Evolutionary conservation across 2,329 filamentous ascomycete species (phyloP).

Genomic region (Ophiostoma tasmaniense): DNA sequence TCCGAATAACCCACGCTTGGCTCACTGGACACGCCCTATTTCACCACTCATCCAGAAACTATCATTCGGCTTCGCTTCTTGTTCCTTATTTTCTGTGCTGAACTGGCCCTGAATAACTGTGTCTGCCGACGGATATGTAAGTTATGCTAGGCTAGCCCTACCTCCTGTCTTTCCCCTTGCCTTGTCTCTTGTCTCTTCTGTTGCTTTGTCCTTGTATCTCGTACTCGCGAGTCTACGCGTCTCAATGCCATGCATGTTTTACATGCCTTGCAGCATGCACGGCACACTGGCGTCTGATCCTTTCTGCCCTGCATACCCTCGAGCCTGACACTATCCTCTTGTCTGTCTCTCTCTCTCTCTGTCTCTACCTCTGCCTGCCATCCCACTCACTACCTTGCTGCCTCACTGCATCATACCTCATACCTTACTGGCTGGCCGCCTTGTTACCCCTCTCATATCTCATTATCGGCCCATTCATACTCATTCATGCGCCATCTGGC

Average conservation of each 20-base stretch:
- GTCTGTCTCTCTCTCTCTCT: not conserved
- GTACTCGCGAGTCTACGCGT: not conserved
- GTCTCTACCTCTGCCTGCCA: not conserved
- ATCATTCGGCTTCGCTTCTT: not conserved
- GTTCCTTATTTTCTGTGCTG: no score
- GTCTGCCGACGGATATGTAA: not conserved
- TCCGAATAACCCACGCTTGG: not conserved
- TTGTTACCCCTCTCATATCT: not conserved
- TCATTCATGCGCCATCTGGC: not conserved
- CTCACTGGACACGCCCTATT: not conserved
- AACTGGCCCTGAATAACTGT: not conserved
- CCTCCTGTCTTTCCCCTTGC: not conserved
- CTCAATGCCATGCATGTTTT: not conserved
- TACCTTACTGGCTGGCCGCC: not conserved
- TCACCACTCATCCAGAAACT: not conserved
- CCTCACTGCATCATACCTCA: not conserved
- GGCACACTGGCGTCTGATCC: not conserved
- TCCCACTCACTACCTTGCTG: not conserved
- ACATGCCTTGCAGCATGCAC: not conserved
- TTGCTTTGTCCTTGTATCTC: not conserved
- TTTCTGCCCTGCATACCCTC: not conserved
- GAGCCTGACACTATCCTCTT: not conserved
- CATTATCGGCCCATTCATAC: not conserved
- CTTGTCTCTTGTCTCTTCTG: not conserved
- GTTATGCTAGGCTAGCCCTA: not conserved